Conservation (phyloP, 257 asterid genomes). For the Ajuga chamaepitys region DNA sequence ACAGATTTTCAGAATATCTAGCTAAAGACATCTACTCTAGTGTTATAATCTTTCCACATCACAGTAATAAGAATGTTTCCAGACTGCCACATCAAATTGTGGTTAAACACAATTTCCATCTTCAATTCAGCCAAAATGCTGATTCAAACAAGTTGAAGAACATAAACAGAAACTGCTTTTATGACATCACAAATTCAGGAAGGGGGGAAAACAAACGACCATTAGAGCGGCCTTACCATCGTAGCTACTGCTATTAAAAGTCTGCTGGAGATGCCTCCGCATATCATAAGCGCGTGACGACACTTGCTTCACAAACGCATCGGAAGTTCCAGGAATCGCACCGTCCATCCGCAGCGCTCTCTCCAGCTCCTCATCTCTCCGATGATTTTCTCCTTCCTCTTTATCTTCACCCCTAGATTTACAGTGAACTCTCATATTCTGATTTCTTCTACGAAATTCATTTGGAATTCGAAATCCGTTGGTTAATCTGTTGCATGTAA, state of each 20-base stretch:
- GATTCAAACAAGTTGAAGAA: background rate
- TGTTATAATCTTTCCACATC: background rate
- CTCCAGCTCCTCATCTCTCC: slow-evolving; percentile 76
- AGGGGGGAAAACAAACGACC: background rate
- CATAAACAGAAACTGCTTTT: background rate
- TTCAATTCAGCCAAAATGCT: background rate
- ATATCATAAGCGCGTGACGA: slow-evolving; percentile 89
- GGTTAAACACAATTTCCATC: background rate
- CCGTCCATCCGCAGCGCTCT: slow-evolving; percentile 90
- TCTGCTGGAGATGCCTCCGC: slow-evolving; percentile 91
- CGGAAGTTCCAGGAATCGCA: slow-evolving; percentile 66
- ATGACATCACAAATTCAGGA: background rate
- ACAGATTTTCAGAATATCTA: background rate
- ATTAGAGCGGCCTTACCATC: slow-evolving; percentile 46
- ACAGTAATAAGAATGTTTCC: background rate
- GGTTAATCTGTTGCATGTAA: slow-evolving; percentile 7
- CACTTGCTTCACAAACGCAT: slow-evolving; percentile 75
- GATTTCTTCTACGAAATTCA: slow-evolving; percentile 10
- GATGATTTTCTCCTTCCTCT: slow-evolving; percentile 29
- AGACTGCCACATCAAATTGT: background rate
- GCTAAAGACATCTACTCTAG: background rate
- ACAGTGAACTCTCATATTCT: slow-evolving; percentile 20
- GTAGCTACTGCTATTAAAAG: slow-evolving; percentile 79
- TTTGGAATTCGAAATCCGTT: slow-evolving; percentile 14
- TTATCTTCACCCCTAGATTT: slow-evolving; percentile 27